These are phyloP conservation scores for Triadica sebifera DNA, from an alignment of 345 rosid genomes.

Conservation along the genomic window DNA sequence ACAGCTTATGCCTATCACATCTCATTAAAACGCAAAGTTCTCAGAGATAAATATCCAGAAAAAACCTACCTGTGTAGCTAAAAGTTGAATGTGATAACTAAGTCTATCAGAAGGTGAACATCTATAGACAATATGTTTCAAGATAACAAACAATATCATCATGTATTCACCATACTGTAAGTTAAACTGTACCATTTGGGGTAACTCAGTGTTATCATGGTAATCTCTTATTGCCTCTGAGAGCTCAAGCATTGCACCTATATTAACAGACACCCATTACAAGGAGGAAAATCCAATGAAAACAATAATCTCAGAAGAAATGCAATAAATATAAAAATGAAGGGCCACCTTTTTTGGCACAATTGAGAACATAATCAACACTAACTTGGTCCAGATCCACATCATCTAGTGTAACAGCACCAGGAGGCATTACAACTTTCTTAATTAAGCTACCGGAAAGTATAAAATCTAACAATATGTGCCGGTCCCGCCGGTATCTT, in stretches of 20 bases:
- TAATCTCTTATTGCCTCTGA: conserved; percentile 92
- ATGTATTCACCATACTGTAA: not conserved
- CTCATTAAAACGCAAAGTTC: not conserved
- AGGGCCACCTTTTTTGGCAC: conserved; percentile 73
- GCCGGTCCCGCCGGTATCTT: conserved; percentile 85
- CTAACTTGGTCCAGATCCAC: conserved; percentile 99
- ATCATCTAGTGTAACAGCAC: conserved; percentile 91
- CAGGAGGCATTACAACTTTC: conserved; percentile 98
- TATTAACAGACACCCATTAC: not conserved
- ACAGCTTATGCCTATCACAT: not conserved
- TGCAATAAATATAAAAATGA: conserved; percentile 14
- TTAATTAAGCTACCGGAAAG: conserved; percentile 81
- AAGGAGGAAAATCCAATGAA: not conserved
- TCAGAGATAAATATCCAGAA: not conserved
- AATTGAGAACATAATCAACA: conserved; percentile 82
- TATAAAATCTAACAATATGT: conserved; percentile 71
- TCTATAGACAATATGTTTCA: not conserved
- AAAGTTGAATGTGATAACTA: not conserved
- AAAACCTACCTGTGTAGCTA: not conserved
- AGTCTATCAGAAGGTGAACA: not conserved
- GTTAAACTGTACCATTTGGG: conserved; percentile 61
- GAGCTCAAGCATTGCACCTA: conserved; percentile 87
- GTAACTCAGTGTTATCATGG: conserved; percentile 79
- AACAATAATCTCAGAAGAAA: not conserved
- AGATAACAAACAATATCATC: not conserved